phyloP scores from a whole-genome alignment of 2,329 filamentous ascomycete species.

The Calonectria fujianensis region DNA sequence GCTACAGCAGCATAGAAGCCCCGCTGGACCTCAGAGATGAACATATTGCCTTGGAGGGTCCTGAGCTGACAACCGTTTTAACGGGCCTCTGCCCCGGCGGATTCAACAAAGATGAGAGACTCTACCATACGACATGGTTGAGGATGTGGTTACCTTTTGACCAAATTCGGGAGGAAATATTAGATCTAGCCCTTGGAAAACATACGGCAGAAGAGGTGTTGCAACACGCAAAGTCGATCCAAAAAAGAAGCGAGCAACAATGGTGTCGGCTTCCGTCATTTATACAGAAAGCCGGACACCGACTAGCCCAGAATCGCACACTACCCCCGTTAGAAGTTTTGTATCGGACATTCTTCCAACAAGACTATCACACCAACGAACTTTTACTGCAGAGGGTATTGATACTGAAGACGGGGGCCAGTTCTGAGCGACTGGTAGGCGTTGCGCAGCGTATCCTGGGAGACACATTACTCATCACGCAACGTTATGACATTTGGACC shows the following conservation, averaged over 20 bases:
- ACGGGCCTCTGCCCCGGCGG: neutral
- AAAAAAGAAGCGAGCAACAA: constrained; percentile 2
- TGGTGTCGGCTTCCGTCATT: constrained; percentile 12
- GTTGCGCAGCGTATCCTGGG: constrained; percentile 13
- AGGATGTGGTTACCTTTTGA: constrained; percentile 29
- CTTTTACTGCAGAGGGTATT: constrained; percentile 24
- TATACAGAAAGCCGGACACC: neutral
- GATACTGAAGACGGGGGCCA: constrained; percentile 22
- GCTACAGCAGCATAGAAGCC: constrained; percentile 15
- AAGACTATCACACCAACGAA: constrained; percentile 22
- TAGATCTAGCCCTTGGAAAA: constrained; percentile 18
- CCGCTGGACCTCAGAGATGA: constrained; percentile 24
- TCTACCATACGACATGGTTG: constrained; percentile 29
- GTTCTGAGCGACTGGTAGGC: neutral
- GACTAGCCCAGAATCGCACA: neutral
- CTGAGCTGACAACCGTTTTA: constrained; percentile 1
- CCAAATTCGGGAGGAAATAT: constrained; percentile 24
- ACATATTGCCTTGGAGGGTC: neutral
- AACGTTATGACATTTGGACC: constrained; percentile 24
- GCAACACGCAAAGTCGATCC: neutral
- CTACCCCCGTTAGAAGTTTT: constrained; percentile 24
- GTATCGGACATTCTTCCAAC: constrained; percentile 22
- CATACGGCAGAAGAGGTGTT: neutral
- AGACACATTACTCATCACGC: constrained; percentile 10
- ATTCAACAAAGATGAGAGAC: neutral